Base-by-base conservation (phyloP, 2,329 filamentous ascomycete genomes). In the Mycocentrospora acerina region DNA sequence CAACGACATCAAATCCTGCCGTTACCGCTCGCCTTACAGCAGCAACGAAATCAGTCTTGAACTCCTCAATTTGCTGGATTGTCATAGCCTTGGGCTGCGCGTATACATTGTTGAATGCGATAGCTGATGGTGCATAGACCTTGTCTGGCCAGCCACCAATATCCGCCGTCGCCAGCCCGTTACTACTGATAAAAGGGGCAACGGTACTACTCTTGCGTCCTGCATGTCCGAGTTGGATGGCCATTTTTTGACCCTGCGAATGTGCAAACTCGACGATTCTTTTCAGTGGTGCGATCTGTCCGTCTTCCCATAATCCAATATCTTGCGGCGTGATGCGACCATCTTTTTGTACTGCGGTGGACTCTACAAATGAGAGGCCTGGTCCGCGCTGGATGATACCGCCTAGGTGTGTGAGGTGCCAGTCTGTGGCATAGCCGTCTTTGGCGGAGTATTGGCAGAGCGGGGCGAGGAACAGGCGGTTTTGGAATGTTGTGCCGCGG, bases 61-160 rank as follows among this genome's bases (percentile, higher is more conserved):
- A n/a, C n/a, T n/a, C n/a, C n/a, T n/a, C n/a, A n/a, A n/a, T n/a
- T n/a, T n/a, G n/a, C n/a, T n/a, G n/a, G n/a, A n/a, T n/a, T n/a
- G n/a, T n/a, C n/a, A n/a, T n/a, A n/a, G n/a, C n/a, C n/a, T n/a
- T n/a, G n/a, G n/a, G n/a, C n/a, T n/a, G n/a, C n/a, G n/a, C n/a
- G n/a, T n/a, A n/a, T n/a, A n/a, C n/a, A n/a, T n/a, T n/a, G n/a
- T 31, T 31, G 24, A 40, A 40, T 1, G 33, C 32, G 9, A 47
- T 19, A 6, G 40, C 14, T 19, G 37, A 37, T 53, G 64, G 19
- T 51, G 50, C 35, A 18, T 37, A 17, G 30, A 59, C 49, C 13
- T 55, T 35, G 14, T 55, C 40, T 11, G 45, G 42, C 53, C 53
- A 57, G 10, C 55, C 55, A 10, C 45, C 51, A 8, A 49, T 41